These are phyloP conservation scores for Parastagonospora avenae DNA, from an alignment of 2,329 filamentous ascomycete genomes.

Conservation along the genomic window DNA sequence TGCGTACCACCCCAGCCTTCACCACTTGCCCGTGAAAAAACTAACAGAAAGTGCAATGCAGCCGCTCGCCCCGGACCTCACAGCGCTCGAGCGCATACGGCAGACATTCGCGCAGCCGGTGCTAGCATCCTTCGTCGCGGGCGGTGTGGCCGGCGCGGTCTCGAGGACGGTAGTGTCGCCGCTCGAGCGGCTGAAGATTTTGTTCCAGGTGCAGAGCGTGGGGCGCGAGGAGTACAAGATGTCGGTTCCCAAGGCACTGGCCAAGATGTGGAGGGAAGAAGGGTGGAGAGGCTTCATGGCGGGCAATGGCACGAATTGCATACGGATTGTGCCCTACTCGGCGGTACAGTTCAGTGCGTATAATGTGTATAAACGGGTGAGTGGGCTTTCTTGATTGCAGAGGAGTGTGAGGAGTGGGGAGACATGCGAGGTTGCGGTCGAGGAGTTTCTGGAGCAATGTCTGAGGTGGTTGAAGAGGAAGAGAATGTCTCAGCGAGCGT, in stretches of 20 bases:
- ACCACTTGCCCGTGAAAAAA: not conserved
- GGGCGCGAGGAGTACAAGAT: constrained; percentile 92
- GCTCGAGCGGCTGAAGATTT: constrained; percentile 92
- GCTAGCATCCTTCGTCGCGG: constrained; percentile 88
- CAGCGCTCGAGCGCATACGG: constrained; percentile 31
- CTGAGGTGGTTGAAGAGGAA: not conserved
- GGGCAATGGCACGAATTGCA: constrained; percentile 97
- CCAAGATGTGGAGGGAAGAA: constrained; percentile 96
- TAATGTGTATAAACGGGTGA: constrained; percentile 92
- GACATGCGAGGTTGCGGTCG: too few relatives aligned
- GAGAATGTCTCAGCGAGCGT: not conserved
- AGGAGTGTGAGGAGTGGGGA: not conserved
- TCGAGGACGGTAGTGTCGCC: constrained; percentile 96
- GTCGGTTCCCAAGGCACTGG: constrained; percentile 84
- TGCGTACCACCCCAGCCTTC: constrained; percentile 18
- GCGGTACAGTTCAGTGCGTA: constrained; percentile 98
- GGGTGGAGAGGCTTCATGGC: constrained; percentile 98
- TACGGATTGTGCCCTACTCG: constrained; percentile 96
- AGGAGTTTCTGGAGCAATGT: too few relatives aligned
- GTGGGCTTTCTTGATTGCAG: constrained; percentile 37
- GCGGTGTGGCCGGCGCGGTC: constrained; percentile 93
- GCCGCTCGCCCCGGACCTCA: constrained; percentile 24
- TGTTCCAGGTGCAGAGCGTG: constrained; percentile 94
- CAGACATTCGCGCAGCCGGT: constrained; percentile 75
- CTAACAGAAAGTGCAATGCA: constrained; percentile 2